Base-by-base conservation (phyloP, 2,329 filamentous ascomycete genomes). In the Penicillium sclerotigenum region DNA sequence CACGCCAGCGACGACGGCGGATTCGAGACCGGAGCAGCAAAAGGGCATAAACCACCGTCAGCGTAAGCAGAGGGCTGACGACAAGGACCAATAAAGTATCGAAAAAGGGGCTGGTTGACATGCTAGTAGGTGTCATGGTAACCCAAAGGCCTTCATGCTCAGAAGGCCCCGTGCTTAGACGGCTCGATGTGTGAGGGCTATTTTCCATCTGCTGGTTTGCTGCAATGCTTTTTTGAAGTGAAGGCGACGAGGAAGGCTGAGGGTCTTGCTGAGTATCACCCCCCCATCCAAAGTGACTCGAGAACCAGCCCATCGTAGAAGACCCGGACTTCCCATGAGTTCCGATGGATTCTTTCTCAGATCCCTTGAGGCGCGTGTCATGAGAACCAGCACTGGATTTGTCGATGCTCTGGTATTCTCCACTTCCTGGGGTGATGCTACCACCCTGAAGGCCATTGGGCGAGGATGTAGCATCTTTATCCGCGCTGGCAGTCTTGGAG, bases 11-110 rank as follows among this genome's bases (percentile, higher is more conserved):
- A 60, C 93, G 84, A 57, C 93, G 84, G 48, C 93, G 87, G 64
- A 97, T 95, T 57, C 92, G 88, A 45, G 92, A 92, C 52, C 94
- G 87, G 36, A 97, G 79, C 38, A 97, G 83, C 5, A 97, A 81
- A 11, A 97, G 81, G 13, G 90, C 88, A 69, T 97, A 97, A 2
- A 99, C 93, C 5, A 97, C 87, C 4, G 91, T 95, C 66, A 99
- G 76, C 0, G 94, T 97, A 50, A 97, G 87, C 14, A 99, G 77
- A 8, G 94, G 94, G 68, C 92, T 97, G 52, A 97, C 87, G 31
- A 99, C 91, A n/a, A 99, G 80, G 9, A 99, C 91, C n/a, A 97
- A 80, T 3, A 99, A 82, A 0, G 93, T 97, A 71, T 99, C 94
- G 65, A 97, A 92, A 77, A 99, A 96, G 0, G 94, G 92, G 65